Conservation (phyloP, 352 stramenopile genomes). For the Globisporangium carolinianum region DNA sequence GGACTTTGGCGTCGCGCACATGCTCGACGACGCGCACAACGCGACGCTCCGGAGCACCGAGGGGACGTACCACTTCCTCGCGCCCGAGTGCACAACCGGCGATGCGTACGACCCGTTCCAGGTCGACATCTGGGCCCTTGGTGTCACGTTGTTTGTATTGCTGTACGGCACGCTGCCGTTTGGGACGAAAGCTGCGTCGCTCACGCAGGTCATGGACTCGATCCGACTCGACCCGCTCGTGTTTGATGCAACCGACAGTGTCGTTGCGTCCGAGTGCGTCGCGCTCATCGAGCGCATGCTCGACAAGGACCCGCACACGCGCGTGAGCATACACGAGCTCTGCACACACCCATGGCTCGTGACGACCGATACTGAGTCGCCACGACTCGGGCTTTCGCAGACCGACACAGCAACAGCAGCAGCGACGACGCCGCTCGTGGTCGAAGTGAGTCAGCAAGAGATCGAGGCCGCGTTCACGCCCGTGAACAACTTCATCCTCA, state of each 20-base stretch:
- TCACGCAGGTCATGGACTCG: conserved; percentile 64
- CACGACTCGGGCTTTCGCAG: neutral
- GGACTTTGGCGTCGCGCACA: conserved; percentile 77
- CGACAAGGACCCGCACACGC: conserved; percentile 44
- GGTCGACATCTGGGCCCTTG: conserved; percentile 82
- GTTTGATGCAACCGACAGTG: conserved; percentile 13
- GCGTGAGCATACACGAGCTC: conserved; percentile 51
- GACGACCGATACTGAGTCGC: neutral
- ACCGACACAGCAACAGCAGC: neutral
- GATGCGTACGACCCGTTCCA: conserved; percentile 67
- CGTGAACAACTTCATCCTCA: conserved; percentile 78
- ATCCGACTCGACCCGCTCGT: conserved; percentile 57
- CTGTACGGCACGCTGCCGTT: conserved; percentile 69
- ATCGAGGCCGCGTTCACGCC: conserved; percentile 74
- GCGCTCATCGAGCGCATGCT: conserved; percentile 39
- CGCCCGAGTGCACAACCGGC: conserved; percentile 72
- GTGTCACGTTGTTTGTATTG: conserved; percentile 72
- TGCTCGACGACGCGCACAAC: conserved; percentile 34
- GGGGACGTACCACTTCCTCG: conserved; percentile 85
- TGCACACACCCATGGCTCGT: conserved; percentile 46
- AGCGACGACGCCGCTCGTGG: neutral
- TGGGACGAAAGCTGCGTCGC: conserved; percentile 34
- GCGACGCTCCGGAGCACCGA: conserved; percentile 63
- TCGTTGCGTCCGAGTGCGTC: conserved; percentile 35
- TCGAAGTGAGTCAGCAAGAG: conserved; percentile 53